phyloP scores from a whole-genome alignment of 2,329 filamentous ascomycete genomes.

The Talaromyces pinophilus region DNA sequence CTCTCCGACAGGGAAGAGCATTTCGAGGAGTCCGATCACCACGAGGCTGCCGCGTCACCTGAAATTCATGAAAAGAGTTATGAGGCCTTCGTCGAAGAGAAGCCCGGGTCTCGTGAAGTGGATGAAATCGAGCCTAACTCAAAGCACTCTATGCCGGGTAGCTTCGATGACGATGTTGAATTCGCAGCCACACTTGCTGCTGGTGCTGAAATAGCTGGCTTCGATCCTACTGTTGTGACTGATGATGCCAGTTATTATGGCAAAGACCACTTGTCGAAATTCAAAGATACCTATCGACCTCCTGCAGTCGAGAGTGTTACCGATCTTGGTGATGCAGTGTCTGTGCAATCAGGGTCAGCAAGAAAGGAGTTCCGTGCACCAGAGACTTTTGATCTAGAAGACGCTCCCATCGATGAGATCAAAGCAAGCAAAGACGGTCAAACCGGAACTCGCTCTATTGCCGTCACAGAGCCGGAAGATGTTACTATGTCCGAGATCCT shows the following conservation, averaged over 20 bases:
- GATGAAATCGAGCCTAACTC: background rate
- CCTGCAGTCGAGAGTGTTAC: conserved; percentile 53
- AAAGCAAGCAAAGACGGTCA: background rate
- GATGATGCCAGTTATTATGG: conserved; percentile 64
- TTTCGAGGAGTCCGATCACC: background rate
- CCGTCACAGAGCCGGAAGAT: conserved; percentile 2
- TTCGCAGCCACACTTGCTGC: conserved; percentile 71
- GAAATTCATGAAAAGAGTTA: background rate
- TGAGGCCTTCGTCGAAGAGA: background rate
- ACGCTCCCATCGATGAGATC: background rate
- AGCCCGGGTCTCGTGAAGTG: background rate
- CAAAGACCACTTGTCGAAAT: conserved; percentile 64
- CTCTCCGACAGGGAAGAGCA: conserved; percentile 39
- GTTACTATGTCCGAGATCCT: background rate
- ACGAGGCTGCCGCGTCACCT: conserved; percentile 24
- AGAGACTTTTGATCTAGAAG: conserved; percentile 1
- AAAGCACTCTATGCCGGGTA: conserved; percentile 42
- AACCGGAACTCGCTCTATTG: background rate
- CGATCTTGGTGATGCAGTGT: conserved; percentile 30
- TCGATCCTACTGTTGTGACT: conserved; percentile 70
- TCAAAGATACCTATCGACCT: conserved; percentile 53
- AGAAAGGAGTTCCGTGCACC: background rate
- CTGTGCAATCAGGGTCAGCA: background rate
- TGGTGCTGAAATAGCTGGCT: conserved; percentile 67
- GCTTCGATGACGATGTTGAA: conserved; percentile 66